Percentiles rank a stretch among this genome's conserved stretches.
phyloP scores from a whole-genome alignment of 441 rosid species.

The Pelargonium exstipulatum region DNA sequence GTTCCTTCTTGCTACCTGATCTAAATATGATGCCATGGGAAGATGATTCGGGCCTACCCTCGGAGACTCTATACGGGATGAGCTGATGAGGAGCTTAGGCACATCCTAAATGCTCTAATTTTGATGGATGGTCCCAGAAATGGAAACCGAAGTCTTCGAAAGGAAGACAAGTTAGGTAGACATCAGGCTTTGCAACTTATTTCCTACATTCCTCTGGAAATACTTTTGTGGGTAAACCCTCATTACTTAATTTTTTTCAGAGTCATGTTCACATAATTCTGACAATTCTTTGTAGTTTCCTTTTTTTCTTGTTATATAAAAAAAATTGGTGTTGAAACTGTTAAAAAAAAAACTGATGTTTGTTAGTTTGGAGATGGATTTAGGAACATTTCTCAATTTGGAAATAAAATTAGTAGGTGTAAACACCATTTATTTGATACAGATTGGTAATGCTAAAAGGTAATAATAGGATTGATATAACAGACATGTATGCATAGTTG shows the following conservation, averaged over 20 bases:
- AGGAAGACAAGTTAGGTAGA: background rate
- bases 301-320: too few relatives aligned
- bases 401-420: too few relatives aligned
- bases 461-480: too few relatives aligned
- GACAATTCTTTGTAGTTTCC: constrained; percentile 37
- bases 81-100: constrained; percentile 29
- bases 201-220: constrained; percentile 15
- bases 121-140: background rate
- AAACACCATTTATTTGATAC: too few relatives aligned
- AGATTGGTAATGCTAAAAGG: too few relatives aligned
- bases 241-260: constrained; percentile 25
- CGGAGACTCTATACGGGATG: constrained; percentile 27
- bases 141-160: background rate
- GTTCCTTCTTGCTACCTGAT: constrained; percentile 49
- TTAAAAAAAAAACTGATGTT: too few relatives aligned
- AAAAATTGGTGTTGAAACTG: too few relatives aligned
- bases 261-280: constrained; percentile 25
- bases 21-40: constrained; percentile 58
- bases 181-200: constrained; percentile 1
- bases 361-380: too few relatives aligned
- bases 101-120: background rate
- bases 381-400: too few relatives aligned
- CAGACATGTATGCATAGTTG: too few relatives aligned
- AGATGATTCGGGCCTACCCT: constrained; percentile 30
- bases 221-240: constrained; percentile 34